phyloP scores from a whole-genome alignment of 345 rosid genomes.

The Populus nigra region DNA sequence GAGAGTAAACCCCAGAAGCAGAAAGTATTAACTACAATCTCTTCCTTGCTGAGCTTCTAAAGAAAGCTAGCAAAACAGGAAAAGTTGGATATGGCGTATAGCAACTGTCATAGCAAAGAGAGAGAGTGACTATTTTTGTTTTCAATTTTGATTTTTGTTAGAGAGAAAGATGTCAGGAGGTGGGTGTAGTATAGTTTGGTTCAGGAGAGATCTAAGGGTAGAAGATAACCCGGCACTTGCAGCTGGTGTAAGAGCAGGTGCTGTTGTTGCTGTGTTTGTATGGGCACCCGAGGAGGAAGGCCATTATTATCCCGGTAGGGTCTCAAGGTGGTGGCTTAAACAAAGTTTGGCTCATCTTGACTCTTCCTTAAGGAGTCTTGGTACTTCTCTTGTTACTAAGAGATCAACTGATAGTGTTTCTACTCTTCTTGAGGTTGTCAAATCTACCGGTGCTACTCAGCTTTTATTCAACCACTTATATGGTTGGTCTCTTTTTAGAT shows the following conservation, averaged over 20 bases:
- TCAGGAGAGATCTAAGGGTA: conserved; percentile 96
- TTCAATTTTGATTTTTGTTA: background rate
- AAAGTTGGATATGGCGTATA: background rate
- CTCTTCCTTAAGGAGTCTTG: conserved; percentile 83
- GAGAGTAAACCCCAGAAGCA: conserved; percentile 1
- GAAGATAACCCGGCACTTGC: conserved; percentile 95
- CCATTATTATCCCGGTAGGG: conserved; percentile 80
- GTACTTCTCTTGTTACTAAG: conserved; percentile 77
- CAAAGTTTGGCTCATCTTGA: conserved; percentile 87
- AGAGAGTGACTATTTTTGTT: background rate
- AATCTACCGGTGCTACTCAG: conserved; percentile 89
- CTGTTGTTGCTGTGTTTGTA: conserved; percentile 70
- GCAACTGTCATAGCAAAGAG: conserved; percentile 11
- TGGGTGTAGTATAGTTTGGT: conserved; percentile 91
- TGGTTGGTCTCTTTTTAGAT: conserved; percentile 51
- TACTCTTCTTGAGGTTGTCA: conserved; percentile 74
- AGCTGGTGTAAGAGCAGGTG: conserved; percentile 87
- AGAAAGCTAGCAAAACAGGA: background rate
- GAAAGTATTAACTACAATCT: background rate
- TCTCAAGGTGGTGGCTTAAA: conserved; percentile 99
- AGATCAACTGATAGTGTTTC: conserved; percentile 81
- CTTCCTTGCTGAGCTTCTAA: conserved; percentile 4
- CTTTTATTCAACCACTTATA: conserved; percentile 96
- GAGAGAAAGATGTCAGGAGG: conserved; percentile 63
- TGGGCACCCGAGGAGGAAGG: conserved; percentile 99